phyloP scores from a whole-genome alignment of 192 early-diverging fungal genomes.

The Coemansia sp. region DNA sequence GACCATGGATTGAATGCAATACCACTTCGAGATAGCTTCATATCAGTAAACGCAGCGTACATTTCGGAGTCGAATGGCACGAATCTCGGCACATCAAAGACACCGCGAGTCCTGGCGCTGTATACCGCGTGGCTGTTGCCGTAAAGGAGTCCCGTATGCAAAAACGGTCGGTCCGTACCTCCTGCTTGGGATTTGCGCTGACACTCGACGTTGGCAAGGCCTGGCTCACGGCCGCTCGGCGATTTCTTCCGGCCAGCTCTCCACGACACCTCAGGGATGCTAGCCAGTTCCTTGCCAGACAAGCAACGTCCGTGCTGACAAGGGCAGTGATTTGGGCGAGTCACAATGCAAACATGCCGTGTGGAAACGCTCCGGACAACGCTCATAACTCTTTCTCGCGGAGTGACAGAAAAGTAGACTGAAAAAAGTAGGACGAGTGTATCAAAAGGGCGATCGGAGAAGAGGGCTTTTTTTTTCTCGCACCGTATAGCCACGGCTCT shows the following conservation, averaged over 20 bases:
- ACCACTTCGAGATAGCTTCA: conserved; percentile 7
- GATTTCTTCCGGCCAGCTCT: conserved; percentile 13
- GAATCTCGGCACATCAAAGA: conserved; percentile 8
- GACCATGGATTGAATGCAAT: conserved; percentile 44
- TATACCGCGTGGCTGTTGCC: conserved; percentile 20
- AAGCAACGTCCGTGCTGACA: neutral
- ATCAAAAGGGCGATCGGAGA: neutral
- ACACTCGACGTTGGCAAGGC: neutral
- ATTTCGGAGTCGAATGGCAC: conserved; percentile 23
- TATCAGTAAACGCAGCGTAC: conserved; percentile 14
- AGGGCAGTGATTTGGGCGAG: neutral
- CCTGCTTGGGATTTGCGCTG: neutral
- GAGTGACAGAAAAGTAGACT: neutral
- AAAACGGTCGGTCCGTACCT: neutral
- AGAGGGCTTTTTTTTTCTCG: neutral
- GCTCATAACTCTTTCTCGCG: neutral
- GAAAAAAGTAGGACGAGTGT: neutral
- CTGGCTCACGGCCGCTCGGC: neutral
- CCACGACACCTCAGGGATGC: conserved; percentile 20
- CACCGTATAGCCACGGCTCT: neutral
- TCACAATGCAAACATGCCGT: conserved; percentile 4
- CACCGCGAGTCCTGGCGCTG: neutral
- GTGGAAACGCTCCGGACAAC: neutral
- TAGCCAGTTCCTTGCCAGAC: conserved; percentile 18
- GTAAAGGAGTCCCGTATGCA: conserved; percentile 10